Evolutionary conservation across 192 early-diverging fungal species (phyloP), one percentile per base, ranked within the genome.

Genomic region (Rhizoclosmatium globosum): DNA sequence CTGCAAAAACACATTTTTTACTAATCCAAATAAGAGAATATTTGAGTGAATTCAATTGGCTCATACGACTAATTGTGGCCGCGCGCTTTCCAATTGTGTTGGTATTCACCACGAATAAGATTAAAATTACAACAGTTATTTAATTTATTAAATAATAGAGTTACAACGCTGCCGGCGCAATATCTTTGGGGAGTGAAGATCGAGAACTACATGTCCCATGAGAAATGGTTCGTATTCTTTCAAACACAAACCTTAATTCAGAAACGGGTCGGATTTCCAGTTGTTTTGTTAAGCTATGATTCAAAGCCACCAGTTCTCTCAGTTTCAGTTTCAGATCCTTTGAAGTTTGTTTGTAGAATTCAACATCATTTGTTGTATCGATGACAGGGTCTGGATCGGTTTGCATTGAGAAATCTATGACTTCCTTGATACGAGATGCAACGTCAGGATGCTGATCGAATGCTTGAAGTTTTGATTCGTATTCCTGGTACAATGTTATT

Each of bases 221-320:
- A 31, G 31, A 31, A 31, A 31, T 31, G 31, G 31, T 31, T 31
- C 31, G 31, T 31, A 31, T 31, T 31, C 0, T 31, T 31, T 31
- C 31, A 31, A 31, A 31, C 31, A 53, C 60, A 62, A 6, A 68
- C 66, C 66, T 68, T 7, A 42, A 42, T n/a, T 68, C 4, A 6
- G 66, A 31, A 46, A 17, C 11, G 3, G 56, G 44, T 42, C 72
- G 45, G 4, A 21, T 59, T 47, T 87, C 79, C 21, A 87, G 45
- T 19, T 80, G 76, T 23, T 79, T 79, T 3, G 87, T 79, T 3
- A 88, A 72, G 13, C 64, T 64, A 45, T 88, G 84, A 77, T 88
- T 88, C n/a, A 88, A 71, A 0, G 81, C 79, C 2, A 88, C 84
- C 17, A 86, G 77, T 74, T 85, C 83, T 15, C 84, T 39, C 61